These are phyloP conservation scores for Vinca major DNA, from an alignment of 305 asterid species.

Conservation along the genomic window DNA sequence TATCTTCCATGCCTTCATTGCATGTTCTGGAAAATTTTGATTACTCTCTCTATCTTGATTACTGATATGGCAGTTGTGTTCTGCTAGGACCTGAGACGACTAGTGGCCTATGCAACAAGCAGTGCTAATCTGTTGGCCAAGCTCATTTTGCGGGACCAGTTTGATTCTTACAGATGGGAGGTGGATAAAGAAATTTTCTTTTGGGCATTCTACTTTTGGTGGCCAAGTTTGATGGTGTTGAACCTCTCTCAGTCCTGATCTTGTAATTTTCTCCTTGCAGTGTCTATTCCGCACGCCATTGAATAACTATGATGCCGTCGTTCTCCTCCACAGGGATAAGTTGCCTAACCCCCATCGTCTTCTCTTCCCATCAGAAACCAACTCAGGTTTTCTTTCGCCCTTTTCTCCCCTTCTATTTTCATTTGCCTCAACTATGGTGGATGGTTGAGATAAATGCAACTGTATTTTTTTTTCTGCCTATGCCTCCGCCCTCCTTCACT, in stretches of 20 bases:
- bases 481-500: background rate
- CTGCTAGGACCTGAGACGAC: conserved; percentile 70
- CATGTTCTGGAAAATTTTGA: background rate
- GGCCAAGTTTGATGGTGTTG: background rate
- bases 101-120: conserved; percentile 79
- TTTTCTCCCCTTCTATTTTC: background rate
- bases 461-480: background rate
- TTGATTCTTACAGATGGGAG: conserved; percentile 73
- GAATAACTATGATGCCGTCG: conserved; percentile 74
- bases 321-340: conserved; percentile 84
- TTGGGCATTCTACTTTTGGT: conserved; percentile 13
- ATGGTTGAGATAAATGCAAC: background rate
- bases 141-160: conserved; percentile 49
- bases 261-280: conserved; percentile 37
- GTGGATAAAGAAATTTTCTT: conserved; percentile 37
- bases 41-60: background rate
- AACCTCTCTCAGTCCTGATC: conserved; percentile 4
- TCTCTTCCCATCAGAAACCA: conserved; percentile 78
- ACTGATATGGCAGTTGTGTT: conserved; percentile 16
- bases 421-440: background rate
- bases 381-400: conserved; percentile 39
- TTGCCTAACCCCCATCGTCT: conserved; percentile 73
- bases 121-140: conserved; percentile 57
- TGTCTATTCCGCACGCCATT: conserved; percentile 96
- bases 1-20: conserved; percentile 2